Percentiles rank a stretch among this genome's conserved stretches.
phyloP scores from a whole-genome alignment of 441 rosid species.

The Pelargonium citronellum region DNA sequence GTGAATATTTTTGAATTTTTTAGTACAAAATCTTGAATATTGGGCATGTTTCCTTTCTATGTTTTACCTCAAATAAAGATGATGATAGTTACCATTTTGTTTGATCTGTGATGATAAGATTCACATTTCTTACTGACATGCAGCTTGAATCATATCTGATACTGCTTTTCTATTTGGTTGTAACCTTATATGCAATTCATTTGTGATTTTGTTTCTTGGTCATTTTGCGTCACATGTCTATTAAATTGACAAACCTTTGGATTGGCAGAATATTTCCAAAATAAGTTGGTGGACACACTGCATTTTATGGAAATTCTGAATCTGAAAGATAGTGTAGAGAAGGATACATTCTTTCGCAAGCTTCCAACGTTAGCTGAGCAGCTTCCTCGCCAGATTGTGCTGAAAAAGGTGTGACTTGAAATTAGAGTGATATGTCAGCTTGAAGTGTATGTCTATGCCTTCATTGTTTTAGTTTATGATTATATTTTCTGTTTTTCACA shows the following conservation, averaged over 20 bases:
- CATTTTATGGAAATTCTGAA: constrained; percentile 98
- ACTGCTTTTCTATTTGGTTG: constrained; percentile 7
- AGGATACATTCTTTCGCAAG: constrained; percentile 94
- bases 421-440: constrained; percentile 19
- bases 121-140: background rate
- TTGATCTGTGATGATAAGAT: background rate
- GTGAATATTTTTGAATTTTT: background rate
- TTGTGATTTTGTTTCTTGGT: constrained; percentile 9
- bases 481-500: constrained; percentile 41
- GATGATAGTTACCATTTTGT: background rate
- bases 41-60: background rate
- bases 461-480: constrained; percentile 26
- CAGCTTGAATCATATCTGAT: constrained; percentile 2
- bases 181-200: background rate
- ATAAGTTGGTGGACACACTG: constrained; percentile 98
- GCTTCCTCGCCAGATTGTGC: constrained; percentile 94
- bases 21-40: background rate
- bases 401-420: constrained; percentile 66
- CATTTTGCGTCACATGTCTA: constrained; percentile 14
- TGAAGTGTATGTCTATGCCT: constrained; percentile 17
- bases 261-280: constrained; percentile 91
- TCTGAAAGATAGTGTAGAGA: constrained; percentile 92
- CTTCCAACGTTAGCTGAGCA: constrained; percentile 96
- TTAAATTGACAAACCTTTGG: constrained; percentile 23
- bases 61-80: background rate